Evolutionary conservation across 2,329 filamentous ascomycete genomes (phyloP), one percentile per base, ranked within the genome.

Genomic region (Sclerotinia minor): DNA sequence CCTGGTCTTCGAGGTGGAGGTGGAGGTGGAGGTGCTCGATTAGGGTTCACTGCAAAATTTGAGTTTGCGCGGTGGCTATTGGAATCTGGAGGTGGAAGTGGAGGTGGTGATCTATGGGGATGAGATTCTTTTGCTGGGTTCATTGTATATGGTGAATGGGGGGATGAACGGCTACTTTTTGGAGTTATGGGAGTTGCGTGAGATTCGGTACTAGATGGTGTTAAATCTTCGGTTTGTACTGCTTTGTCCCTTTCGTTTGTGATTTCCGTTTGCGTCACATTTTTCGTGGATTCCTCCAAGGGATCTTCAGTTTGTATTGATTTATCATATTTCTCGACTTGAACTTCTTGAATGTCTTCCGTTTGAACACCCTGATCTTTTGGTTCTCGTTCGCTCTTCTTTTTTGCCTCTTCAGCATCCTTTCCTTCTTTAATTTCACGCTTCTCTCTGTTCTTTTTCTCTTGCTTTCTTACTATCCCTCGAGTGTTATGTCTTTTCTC

Each of bases 401-500:
- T 71, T 57, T 78, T 79, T n/a, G 80, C 78, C 53, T 81, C 77
- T 11, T 79, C 79, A 35, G 78, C 80, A 11, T 80, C 80, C 67
- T 79, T 78, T 17, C 73, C 77, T 69, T 82, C 77, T 32, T 79
- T 77, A 15, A 72, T 70, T 58, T 75, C 75, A 50, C 75, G 76
- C 68, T 80, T 78, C 69, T 79, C 78, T 50, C 76, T 75, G 54
- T 83, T 78, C 60, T 78, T 77, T 74, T 80, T 81, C 4, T 75
- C 71, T 70, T 81, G 79, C 64, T 79, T 79, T 60, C 76, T 78
- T n/a, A 73, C 71, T 55, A 79, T 76, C 35, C 79, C 77, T 58
- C 78, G 76, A 63, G 74, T 78, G 13, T 77, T 71, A 45, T 82
- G 81, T 2, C 83, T 77, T 74, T 79, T 81, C 76, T 84, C 81